Evolutionary conservation across 805 yeast genomes (phyloP).

Genomic region (Schwanniomyces occidentalis): DNA sequence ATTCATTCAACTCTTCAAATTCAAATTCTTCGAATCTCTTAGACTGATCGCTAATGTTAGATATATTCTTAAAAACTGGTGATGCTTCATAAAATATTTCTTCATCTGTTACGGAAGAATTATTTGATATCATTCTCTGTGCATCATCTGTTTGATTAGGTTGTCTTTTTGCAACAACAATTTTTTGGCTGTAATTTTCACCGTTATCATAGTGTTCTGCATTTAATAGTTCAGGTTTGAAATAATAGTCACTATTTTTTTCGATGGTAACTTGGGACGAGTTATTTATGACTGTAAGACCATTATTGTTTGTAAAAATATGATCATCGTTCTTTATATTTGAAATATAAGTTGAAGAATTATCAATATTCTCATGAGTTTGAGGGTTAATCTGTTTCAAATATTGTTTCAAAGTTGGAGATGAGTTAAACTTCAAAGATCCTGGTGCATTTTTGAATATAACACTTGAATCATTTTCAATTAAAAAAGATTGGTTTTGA

Average conservation of each 20-base stretch:
- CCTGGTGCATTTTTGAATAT: not conserved
- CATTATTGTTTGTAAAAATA: not conserved
- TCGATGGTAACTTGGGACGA: not conserved
- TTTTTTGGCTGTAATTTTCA: not conserved
- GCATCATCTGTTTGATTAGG: not conserved
- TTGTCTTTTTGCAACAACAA: not conserved
- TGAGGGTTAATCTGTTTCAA: constrained; percentile 6
- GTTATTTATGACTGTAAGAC: not conserved
- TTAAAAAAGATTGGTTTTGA: not conserved
- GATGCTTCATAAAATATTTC: constrained; percentile 20
- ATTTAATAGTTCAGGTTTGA: no score
- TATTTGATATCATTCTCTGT: not conserved
- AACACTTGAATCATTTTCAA: not conserved
- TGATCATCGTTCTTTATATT: not conserved
- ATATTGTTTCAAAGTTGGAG: not conserved
- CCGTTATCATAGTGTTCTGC: no score
- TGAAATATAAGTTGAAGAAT: not conserved
- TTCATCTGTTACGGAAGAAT: constrained; percentile 2
- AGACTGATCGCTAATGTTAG: not conserved
- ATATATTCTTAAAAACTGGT: constrained; percentile 9
- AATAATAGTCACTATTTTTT: no score
- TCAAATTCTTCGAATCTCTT: constrained; percentile 5
- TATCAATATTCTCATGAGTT: constrained; percentile 3
- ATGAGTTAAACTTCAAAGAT: not conserved
- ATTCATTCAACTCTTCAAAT: constrained; percentile 1